Percentiles rank a stretch among this genome's conserved stretches.
phyloP scores from a whole-genome alignment of 73 alveolate genomes.

The Tetrahymena borealis region DNA sequence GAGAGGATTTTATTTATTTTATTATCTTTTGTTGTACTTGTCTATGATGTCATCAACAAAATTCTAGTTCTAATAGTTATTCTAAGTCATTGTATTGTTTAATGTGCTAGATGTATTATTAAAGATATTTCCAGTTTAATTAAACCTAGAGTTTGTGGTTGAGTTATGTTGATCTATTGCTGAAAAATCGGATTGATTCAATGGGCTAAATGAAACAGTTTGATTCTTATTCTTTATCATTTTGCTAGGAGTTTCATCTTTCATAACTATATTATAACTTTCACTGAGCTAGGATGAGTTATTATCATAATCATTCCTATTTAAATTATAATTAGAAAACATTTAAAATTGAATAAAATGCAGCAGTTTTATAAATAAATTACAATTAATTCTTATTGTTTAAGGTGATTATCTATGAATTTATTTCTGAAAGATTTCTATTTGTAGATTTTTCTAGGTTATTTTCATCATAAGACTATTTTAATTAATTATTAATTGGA shows the following conservation, averaged over 20 bases:
- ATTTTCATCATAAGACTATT: not conserved
- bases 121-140: not conserved
- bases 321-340: too few species aligned
- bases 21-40: not conserved
- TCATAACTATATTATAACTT: not conserved
- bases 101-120: not conserved
- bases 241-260: not conserved
- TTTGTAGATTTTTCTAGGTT: not conserved
- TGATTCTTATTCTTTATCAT: not conserved
- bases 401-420: not conserved
- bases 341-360: too few species aligned
- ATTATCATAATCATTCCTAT: not conserved
- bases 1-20: not conserved
- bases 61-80: not conserved
- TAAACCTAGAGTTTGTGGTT: not conserved
- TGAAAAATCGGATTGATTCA: not conserved
- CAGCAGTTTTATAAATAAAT: too few species aligned
- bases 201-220: not conserved
- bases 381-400: not conserved
- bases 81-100: not conserved
- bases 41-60: not conserved
- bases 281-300: not conserved
- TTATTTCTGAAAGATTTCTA: not conserved
- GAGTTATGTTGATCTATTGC: not conserved
- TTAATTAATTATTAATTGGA: not conserved